Evolutionary conservation across 805 yeast genomes (phyloP).

Genomic region (Starmerella sirachaensis): DNA sequence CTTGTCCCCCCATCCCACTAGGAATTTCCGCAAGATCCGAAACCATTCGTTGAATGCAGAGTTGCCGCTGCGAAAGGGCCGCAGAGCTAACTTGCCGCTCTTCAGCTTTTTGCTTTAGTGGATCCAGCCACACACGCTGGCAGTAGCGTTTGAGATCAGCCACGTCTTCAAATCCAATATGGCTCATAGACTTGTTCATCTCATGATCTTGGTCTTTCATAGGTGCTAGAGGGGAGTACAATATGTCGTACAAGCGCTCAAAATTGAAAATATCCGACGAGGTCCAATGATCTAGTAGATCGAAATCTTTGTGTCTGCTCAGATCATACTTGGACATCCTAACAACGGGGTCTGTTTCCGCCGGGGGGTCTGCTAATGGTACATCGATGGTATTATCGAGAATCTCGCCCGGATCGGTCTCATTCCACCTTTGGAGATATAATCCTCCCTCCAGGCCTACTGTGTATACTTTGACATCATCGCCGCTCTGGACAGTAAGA

Average conservation of each 20-base stretch:
- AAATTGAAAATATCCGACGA: slow-evolving; percentile 8
- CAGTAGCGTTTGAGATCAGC: slow-evolving; percentile 15
- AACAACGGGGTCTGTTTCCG: neutral
- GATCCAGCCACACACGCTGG: slow-evolving; percentile 21
- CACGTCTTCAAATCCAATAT: slow-evolving; percentile 7
- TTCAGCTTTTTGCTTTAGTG: slow-evolving; percentile 19
- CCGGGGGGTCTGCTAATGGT: slow-evolving; percentile 7
- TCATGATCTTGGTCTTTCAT: neutral
- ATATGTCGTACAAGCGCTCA: slow-evolving; percentile 7
- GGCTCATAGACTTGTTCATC: neutral
- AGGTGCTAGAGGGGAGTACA: too few species aligned
- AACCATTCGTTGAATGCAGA: neutral
- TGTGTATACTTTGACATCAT: slow-evolving; percentile 9
- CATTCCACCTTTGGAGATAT: slow-evolving; percentile 14
- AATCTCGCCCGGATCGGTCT: neutral
- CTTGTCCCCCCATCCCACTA: too few species aligned
- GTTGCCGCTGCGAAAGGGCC: neutral
- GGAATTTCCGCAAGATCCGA: too few species aligned
- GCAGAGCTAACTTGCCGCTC: slow-evolving; percentile 11
- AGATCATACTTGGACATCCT: neutral
- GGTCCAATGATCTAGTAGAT: neutral
- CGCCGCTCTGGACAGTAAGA: slow-evolving; percentile 1
- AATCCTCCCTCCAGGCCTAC: slow-evolving; percentile 20
- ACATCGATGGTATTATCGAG: slow-evolving; percentile 3
- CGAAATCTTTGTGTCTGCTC: slow-evolving; percentile 7